phyloP scores from a whole-genome alignment of 805 yeast species.

The Naumovozyma baii region DNA sequence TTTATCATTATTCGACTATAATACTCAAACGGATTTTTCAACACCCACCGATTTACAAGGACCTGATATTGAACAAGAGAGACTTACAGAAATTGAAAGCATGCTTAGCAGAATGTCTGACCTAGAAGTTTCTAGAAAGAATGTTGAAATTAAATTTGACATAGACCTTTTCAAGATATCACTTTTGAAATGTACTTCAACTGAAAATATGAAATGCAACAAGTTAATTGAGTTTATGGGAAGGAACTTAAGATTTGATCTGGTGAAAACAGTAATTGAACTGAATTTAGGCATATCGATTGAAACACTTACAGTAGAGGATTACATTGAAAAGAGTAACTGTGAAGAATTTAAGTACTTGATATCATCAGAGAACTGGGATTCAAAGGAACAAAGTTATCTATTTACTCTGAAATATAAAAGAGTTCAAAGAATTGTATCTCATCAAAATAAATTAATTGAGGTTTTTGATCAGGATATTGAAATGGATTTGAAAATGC shows the following conservation, averaged over 20 bases:
- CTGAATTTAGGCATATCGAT: slow-evolving; percentile 60
- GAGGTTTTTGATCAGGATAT: slow-evolving; percentile 74
- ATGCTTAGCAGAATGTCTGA: slow-evolving; percentile 35
- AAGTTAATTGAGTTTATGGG: slow-evolving; percentile 67
- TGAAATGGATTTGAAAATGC: slow-evolving; percentile 63
- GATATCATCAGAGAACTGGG: slow-evolving; percentile 45
- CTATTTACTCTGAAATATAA: slow-evolving; percentile 52
- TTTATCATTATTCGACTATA: slow-evolving; percentile 36
- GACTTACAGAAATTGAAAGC: slow-evolving; percentile 12
- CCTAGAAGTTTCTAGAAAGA: slow-evolving; percentile 44
- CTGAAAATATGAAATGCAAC: slow-evolving; percentile 48
- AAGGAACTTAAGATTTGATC: slow-evolving; percentile 49
- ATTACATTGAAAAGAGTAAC: slow-evolving; percentile 56
- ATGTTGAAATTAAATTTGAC: slow-evolving; percentile 62
- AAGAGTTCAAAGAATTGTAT: slow-evolving; percentile 51
- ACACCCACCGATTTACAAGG: slow-evolving; percentile 4
- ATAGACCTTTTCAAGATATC: slow-evolving; percentile 56
- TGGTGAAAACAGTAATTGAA: slow-evolving; percentile 47
- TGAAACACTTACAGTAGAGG: slow-evolving; percentile 60
- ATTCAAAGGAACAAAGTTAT: slow-evolving; percentile 33
- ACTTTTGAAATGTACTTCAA: slow-evolving; percentile 58
- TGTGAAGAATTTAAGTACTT: slow-evolving; percentile 54
- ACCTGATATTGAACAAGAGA: slow-evolving; percentile 20
- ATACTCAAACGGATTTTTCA: slow-evolving; percentile 22
- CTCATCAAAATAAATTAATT: slow-evolving; percentile 39